Evolutionary conservation across 2,329 filamentous ascomycete genomes (phyloP).

Genomic region (Penicillium digitatum): DNA sequence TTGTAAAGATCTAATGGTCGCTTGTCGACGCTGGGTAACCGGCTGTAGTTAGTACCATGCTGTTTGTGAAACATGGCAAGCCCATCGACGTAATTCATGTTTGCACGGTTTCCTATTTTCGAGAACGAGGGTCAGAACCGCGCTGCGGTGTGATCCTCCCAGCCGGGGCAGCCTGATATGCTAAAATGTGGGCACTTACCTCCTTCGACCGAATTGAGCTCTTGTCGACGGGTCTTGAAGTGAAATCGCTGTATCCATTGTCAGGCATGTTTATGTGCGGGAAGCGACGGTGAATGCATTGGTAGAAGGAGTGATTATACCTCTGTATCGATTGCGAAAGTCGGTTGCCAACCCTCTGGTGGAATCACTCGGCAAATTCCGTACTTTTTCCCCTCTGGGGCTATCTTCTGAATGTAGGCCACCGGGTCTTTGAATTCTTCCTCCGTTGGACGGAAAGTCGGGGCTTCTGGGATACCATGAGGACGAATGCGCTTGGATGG

Average conservation of each 20-base stretch:
- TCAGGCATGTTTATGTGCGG: slow-evolving; percentile 24
- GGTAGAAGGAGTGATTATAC: slow-evolving; percentile 49
- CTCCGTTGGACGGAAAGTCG: slow-evolving; percentile 81
- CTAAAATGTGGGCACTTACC: slow-evolving; percentile 54
- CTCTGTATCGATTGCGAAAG: slow-evolving; percentile 96
- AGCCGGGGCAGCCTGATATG: slow-evolving; percentile 21
- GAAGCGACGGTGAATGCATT: not conserved
- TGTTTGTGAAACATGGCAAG: slow-evolving; percentile 96
- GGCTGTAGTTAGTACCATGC: slow-evolving; percentile 87
- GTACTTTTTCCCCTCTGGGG: slow-evolving; percentile 77
- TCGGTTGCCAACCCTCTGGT: slow-evolving; percentile 86
- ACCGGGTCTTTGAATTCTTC: slow-evolving; percentile 95
- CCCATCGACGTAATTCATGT: slow-evolving; percentile 92
- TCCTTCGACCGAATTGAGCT: slow-evolving; percentile 96
- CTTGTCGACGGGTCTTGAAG: slow-evolving; percentile 91
- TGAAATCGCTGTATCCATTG: slow-evolving; percentile 71
- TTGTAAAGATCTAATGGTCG: slow-evolving; percentile 93
- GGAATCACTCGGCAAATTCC: slow-evolving; percentile 96
- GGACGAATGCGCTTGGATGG: slow-evolving; percentile 72
- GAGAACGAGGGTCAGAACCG: slow-evolving; percentile 38
- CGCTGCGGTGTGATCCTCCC: slow-evolving; percentile 28
- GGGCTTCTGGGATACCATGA: slow-evolving; percentile 82
- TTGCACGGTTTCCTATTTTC: slow-evolving; percentile 76
- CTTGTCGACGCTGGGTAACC: slow-evolving; percentile 95
- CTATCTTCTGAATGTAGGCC: slow-evolving; percentile 88